Evolutionary conservation across 352 stramenopile genomes (phyloP), one percentile per base, ranked within the genome.

Genomic region (Globisporangium solare): DNA sequence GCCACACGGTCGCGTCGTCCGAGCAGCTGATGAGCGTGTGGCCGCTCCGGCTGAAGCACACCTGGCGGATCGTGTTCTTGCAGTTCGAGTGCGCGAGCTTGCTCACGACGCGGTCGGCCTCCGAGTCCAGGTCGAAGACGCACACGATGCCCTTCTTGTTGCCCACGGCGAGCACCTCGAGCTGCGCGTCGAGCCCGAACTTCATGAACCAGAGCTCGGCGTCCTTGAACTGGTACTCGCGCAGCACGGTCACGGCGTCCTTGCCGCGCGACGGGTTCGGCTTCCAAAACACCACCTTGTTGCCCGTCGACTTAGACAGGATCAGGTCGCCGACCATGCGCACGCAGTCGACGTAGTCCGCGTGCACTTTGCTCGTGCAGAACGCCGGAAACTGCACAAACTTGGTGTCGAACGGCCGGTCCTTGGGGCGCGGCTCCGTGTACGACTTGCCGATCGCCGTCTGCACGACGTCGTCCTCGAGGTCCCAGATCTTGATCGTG

Each of bases 401-500:
- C 58, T 90, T 81, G 37, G 88, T 92, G 58, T 80, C 71, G 47
- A 96, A 96, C 18, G 74, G 75, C 37, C 82, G 75, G 56, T 81
- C 70, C 21, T 72, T 66, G 15, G 80, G 69, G 2, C 83, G 76
- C 21, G 76, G 70, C 45, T 87, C 72, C 20, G 73, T 88, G 67
- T 94, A 92, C 53, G 79, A 89, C 57, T 84, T 83, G 32, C 68
- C 63, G 45, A 95, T 91, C 6, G 84, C 86, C n/a, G 58, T 76
- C 56, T 88, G 72, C 54, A 96, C 74, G 2, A 73, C 70, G 14
- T 79, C 66, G 39, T 84, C 74, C 47, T 93, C 80, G 18, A 97
- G 76, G 57, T 91, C 83, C 94, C 94, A 98, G n/a, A 98, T 71
- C 60, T 97, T 97, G 54, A 98, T 76, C 7, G 75, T 96, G 63